Percentiles rank a stretch among this genome's conserved stretches.
These are phyloP conservation scores for Aspergillus asperescens DNA, from an alignment of 495 filamentous ascomycete species.

Conservation along the genomic window DNA sequence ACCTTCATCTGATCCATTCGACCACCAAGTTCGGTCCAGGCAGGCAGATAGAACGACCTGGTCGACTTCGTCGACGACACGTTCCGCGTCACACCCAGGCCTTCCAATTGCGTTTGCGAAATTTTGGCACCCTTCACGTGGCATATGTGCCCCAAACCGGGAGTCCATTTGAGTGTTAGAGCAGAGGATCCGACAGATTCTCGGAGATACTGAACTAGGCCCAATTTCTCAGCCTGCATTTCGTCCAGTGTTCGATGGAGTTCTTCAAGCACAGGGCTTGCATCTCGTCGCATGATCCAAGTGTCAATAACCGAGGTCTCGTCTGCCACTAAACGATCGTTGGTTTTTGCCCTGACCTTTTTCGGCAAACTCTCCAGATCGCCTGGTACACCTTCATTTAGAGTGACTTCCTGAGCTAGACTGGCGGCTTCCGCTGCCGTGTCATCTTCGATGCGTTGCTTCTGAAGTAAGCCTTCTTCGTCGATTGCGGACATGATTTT, in stretches of 20 bases:
- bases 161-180: conserved; percentile 76
- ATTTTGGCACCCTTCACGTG: conserved; percentile 80
- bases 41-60: conserved; percentile 72
- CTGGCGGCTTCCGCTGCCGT: conserved; percentile 62
- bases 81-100: conserved; percentile 48
- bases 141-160: conserved; percentile 79
- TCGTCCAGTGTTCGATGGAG: conserved; percentile 62
- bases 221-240: conserved; percentile 52
- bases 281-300: conserved; percentile 80
- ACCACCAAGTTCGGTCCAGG: conserved; percentile 76
- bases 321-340: conserved; percentile 25
- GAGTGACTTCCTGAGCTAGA: conserved; percentile 61
- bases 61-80: conserved; percentile 79
- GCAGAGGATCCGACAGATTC: conserved; percentile 49
- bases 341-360: conserved; percentile 36
- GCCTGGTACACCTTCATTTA: conserved; percentile 50
- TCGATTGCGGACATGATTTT: conserved; percentile 77
- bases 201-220: conserved; percentile 57
- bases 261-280: conserved; percentile 56
- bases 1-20: conserved; percentile 65
- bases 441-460: conserved; percentile 68
- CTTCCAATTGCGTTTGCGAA: conserved; percentile 41
- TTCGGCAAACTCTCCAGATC: conserved; percentile 43
- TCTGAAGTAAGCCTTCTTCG: conserved; percentile 79
- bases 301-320: conserved; percentile 47